Percentiles rank a stretch among this genome's conserved stretches.
phyloP scores from a whole-genome alignment of 164 flowering plant species.

The Santalum album region DNA sequence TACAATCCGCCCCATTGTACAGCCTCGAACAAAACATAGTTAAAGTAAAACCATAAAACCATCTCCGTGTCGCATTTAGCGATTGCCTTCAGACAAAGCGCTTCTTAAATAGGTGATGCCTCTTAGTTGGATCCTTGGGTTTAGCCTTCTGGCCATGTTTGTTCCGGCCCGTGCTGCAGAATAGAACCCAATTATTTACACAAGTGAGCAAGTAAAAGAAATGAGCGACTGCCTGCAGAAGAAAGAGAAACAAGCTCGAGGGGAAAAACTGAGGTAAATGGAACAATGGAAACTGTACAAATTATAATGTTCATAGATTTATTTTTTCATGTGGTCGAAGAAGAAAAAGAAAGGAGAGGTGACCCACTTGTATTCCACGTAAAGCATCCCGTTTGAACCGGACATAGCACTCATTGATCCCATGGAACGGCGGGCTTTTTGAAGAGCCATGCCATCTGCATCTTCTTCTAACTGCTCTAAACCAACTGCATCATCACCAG shows the following conservation, averaged over 20 bases:
- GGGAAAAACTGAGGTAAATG: neutral
- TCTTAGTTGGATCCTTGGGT: constrained; percentile 84
- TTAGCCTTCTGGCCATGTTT: constrained; percentile 63
- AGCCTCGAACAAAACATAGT: too few relatives aligned
- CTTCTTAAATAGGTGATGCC: constrained; percentile 63
- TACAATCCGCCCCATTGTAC: too few relatives aligned
- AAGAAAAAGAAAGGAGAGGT: neutral
- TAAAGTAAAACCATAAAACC: too few relatives aligned
- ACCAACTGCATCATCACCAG: constrained; percentile 84
- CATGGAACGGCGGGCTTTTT: constrained; percentile 55
- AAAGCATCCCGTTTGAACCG: constrained; percentile 82
- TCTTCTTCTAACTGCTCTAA: constrained; percentile 88
- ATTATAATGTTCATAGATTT: neutral
- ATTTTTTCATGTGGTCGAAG: neutral
- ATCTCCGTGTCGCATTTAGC: too few relatives aligned
- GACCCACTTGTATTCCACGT: constrained; percentile 78
- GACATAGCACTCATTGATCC: constrained; percentile 95
- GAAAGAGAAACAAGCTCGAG: neutral
- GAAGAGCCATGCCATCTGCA: constrained; percentile 70
- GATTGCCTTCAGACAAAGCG: too few relatives aligned
- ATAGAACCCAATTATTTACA: too few relatives aligned
- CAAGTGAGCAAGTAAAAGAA: neutral
- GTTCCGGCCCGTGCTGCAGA: constrained; percentile 57
- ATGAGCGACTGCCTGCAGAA: too few relatives aligned
- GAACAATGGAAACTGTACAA: neutral